Evolutionary conservation across 495 filamentous ascomycete species (phyloP).

Genomic region (Penicillium verhagenii): DNA sequence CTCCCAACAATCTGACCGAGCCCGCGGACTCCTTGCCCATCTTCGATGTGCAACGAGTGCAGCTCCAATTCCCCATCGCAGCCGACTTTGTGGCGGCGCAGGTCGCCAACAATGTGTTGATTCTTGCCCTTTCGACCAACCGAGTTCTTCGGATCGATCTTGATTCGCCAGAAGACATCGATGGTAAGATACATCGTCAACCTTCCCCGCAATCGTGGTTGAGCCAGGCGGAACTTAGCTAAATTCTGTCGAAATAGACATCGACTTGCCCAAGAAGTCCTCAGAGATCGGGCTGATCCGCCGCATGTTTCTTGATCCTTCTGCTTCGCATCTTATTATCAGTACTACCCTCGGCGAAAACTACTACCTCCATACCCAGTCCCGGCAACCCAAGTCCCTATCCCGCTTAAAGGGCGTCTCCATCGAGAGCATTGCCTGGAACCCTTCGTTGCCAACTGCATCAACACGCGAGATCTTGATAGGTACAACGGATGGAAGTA

Average conservation of each 20-base stretch:
- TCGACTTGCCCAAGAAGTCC: conserved; percentile 92
- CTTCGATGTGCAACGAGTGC: conserved; percentile 87
- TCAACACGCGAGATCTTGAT: conserved; percentile 95
- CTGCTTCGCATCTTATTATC: conserved; percentile 90
- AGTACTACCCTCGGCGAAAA: conserved; percentile 91
- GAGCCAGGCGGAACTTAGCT: conserved; percentile 13
- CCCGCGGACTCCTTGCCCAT: conserved; percentile 71
- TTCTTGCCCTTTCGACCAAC: conserved; percentile 83
- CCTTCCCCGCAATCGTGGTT: conserved; percentile 17
- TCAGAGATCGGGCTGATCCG: conserved; percentile 88
- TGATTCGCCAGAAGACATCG: conserved; percentile 89
- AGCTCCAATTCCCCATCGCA: conserved; percentile 86
- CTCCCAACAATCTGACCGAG: conserved; percentile 55
- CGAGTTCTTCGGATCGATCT: conserved; percentile 92
- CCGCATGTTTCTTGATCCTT: conserved; percentile 94
- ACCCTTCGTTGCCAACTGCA: conserved; percentile 90
- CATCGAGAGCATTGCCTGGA: conserved; percentile 93
- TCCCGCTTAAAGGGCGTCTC: conserved; percentile 79
- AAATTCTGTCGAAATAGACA: conserved; percentile 58
- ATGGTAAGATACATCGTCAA: conserved; percentile 57
- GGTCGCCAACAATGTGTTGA: conserved; percentile 94
- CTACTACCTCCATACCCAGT: conserved; percentile 96
- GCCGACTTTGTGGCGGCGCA: conserved; percentile 95
- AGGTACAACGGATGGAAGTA: conserved; percentile 85
- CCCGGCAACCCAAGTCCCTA: conserved; percentile 77